Base-by-base conservation (phyloP, 2,329 filamentous ascomycete species). In the Dothidotthia symphoricarpi region DNA sequence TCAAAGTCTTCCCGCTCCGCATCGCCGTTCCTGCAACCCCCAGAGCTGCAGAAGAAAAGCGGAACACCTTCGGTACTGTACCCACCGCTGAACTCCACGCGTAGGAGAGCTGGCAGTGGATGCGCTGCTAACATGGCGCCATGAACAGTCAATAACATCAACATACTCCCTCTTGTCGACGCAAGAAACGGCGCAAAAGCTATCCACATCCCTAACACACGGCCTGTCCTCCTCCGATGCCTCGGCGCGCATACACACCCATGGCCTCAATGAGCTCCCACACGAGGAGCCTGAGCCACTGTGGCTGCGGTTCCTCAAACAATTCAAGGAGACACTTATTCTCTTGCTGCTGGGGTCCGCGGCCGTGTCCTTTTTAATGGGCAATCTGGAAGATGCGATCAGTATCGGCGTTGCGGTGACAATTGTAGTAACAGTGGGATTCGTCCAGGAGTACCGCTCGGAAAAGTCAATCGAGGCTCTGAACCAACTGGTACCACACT, bases 381-480 rank as follows among this genome's bases (percentile, higher is more conserved):
- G 90, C 34, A 98, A 98, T 61, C 82, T 84, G 61, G 91, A 97
- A 57, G 94, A 98, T 70, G 91, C 91, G 5, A 72, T 98, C 56
- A 97, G 91, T 67, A 98, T 98, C 60, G 86, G 91, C 0, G 83
- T 95, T 22, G 93, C 93, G 2, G 93, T 98, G 15, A 95, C 90
- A 16, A 98, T 98, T 54, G 93, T 98, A 5, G 90, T 98, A 16
- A 86, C 85, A 0, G 93, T 98, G 28, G 93, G 91, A 2, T 98
- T 98, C 55, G 82, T 97, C 35, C 93, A 98, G 64, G 93, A 98
- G 69, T 98, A 98, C 66, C 79, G 93, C 42, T 97, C 93, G 6
- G 93, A 98, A 65, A 94, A 98, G 69, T 97, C 91, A 3, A 82
- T 98, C 51, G 93, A 98, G 68, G 93, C 93, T 14, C 74, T 98